A percentile compares a stretch with the other conserved stretches of the same genome.
Conservation (phyloP, 805 yeast genomes). For the Scheffersomyces lignosus region DNA sequence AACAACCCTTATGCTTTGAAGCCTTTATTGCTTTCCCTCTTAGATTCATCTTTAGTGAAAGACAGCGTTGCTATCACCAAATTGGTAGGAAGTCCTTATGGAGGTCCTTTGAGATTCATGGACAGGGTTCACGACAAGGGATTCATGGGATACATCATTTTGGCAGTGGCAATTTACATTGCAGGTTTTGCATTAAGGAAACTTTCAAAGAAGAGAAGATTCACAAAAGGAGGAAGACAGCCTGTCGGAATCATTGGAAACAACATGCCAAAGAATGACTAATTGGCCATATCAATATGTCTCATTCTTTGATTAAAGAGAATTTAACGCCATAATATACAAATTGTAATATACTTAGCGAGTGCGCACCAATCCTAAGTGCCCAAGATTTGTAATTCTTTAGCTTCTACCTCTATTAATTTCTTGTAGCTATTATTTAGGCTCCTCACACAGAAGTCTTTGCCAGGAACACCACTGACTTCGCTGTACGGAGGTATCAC, state of each 20-base stretch:
- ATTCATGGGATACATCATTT: conserved; percentile 38
- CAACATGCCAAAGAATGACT: conserved; percentile 7
- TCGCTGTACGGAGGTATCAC: conserved; percentile 55
- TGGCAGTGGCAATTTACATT: conserved; percentile 13
- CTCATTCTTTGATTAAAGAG: too few species aligned
- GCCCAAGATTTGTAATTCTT: conserved; percentile 15
- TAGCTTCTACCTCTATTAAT: conserved; percentile 39
- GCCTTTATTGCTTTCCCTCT: conserved; percentile 37
- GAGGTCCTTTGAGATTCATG: conserved; percentile 36
- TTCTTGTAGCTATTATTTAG: conserved; percentile 33
- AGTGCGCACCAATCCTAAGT: too few species aligned
- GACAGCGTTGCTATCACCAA: conserved; percentile 16
- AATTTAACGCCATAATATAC: too few species aligned
- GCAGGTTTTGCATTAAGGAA: conserved; percentile 1
- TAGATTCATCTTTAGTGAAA: conserved; percentile 30
- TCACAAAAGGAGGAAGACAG: background rate
- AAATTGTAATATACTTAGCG: too few species aligned
- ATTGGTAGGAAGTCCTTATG: conserved; percentile 47
- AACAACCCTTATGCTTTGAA: conserved; percentile 33
- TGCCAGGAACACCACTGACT: conserved; percentile 43
- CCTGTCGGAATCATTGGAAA: conserved; percentile 8
- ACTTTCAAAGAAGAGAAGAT: conserved; percentile 1
- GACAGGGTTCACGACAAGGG: conserved; percentile 48
- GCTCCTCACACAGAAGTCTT: conserved; percentile 21
- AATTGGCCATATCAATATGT: too few species aligned